These are phyloP conservation scores for Dacryopinax primogenitus DNA, from an alignment of 768 basidiomycete genomes.

Conservation along the genomic window DNA sequence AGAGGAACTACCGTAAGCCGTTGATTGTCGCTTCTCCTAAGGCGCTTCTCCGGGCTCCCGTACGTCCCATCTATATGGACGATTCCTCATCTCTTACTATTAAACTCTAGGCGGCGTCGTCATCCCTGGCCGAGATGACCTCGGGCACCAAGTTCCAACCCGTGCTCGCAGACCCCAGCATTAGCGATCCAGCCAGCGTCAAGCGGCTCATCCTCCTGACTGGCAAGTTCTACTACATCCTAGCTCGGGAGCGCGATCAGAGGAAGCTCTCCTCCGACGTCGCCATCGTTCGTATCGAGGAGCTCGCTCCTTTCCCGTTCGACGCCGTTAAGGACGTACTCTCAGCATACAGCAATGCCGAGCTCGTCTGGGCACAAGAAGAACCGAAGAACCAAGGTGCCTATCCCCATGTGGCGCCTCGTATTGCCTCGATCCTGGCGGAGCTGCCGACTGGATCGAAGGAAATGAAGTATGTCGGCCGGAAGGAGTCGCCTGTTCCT, in stretches of 20 bases:
- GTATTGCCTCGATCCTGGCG: conserved; percentile 43
- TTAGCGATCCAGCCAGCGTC: conserved; percentile 24
- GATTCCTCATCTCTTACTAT: background rate
- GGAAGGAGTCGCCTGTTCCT: conserved; percentile 59
- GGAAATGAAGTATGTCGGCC: conserved; percentile 46
- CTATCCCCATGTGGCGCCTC: conserved; percentile 48
- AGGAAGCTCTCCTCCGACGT: conserved; percentile 38
- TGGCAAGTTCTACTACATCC: conserved; percentile 83
- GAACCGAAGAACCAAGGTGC: conserved; percentile 83
- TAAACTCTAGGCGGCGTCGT: conserved; percentile 53
- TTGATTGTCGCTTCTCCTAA: conserved; percentile 77
- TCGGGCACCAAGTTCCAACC: conserved; percentile 52
- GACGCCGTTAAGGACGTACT: conserved; percentile 37
- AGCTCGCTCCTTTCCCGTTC: conserved; percentile 82
- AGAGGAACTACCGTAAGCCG: conserved; percentile 76
- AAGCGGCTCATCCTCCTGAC: conserved; percentile 60
- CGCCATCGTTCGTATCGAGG: conserved; percentile 68
- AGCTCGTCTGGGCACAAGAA: conserved; percentile 66
- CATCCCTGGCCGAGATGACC: conserved; percentile 47
- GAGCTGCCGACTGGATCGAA: conserved; percentile 23
- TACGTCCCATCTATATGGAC: conserved; percentile 27
- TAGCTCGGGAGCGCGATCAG: conserved; percentile 52
- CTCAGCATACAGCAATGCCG: conserved; percentile 30
- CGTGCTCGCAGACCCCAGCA: conserved; percentile 44
- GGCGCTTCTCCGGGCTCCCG: conserved; percentile 61